phyloP scores from a whole-genome alignment of 2,329 filamentous ascomycete genomes.

The Plectosphaerella cucumerina region DNA sequence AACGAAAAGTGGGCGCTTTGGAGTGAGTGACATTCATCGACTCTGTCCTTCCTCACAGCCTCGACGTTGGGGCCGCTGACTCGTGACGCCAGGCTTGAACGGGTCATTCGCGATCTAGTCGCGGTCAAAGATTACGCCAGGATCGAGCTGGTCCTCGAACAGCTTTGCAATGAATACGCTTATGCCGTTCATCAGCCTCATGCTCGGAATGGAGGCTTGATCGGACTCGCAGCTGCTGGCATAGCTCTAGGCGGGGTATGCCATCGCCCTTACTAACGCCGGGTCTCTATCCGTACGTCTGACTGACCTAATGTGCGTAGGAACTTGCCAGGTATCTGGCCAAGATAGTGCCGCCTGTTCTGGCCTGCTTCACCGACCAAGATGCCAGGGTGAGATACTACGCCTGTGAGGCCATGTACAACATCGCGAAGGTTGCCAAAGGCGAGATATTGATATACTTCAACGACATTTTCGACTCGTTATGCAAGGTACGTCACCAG shows the following conservation, averaged over 20 bases:
- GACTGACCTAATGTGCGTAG: constrained; percentile 35
- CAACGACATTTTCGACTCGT: constrained; percentile 95
- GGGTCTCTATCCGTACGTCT: neutral
- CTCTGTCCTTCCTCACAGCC: neutral
- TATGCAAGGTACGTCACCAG: constrained; percentile 92
- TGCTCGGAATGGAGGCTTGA: constrained; percentile 91
- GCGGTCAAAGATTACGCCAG: constrained; percentile 71
- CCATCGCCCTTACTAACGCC: constrained; percentile 15
- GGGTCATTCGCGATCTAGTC: constrained; percentile 80
- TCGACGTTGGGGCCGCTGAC: neutral
- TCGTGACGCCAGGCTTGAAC: constrained; percentile 65
- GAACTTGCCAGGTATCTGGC: constrained; percentile 89
- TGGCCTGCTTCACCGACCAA: constrained; percentile 97
- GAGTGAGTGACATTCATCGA: constrained; percentile 61
- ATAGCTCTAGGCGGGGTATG: constrained; percentile 89
- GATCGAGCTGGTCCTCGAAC: constrained; percentile 85
- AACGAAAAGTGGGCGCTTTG: constrained; percentile 91
- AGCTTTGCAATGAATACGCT: constrained; percentile 95
- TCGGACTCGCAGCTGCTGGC: constrained; percentile 89
- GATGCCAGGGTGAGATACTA: constrained; percentile 97
- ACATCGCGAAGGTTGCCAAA: constrained; percentile 98
- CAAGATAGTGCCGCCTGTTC: constrained; percentile 90
- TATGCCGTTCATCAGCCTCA: constrained; percentile 97
- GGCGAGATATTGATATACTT: constrained; percentile 96
- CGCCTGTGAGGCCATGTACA: constrained; percentile 99